These are phyloP conservation scores for Acarospora socialis DNA, from an alignment of 2,329 filamentous ascomycete species.

Conservation along the genomic window DNA sequence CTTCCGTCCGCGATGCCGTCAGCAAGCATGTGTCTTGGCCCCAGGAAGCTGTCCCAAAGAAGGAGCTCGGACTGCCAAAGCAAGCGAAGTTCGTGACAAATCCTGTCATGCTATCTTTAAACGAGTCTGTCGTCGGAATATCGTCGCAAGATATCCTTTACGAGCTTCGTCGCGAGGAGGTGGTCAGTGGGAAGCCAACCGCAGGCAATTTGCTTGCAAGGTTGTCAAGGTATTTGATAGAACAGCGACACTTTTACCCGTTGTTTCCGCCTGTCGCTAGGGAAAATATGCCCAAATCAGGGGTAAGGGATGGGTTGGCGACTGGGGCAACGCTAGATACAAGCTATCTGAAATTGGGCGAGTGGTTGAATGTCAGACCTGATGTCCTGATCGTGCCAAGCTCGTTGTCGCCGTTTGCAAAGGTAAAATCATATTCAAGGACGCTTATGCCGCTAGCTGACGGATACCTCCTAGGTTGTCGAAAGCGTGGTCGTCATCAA, in stretches of 20 bases:
- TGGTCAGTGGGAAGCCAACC: conserved; percentile 39
- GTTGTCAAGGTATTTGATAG: conserved; percentile 63
- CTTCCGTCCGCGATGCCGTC: conserved; percentile 69
- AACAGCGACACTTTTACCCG: conserved; percentile 84
- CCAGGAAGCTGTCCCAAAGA: conserved; percentile 53
- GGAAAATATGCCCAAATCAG: conserved; percentile 50
- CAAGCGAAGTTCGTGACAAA: conserved; percentile 69
- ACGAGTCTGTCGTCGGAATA: conserved; percentile 71
- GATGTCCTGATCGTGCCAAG: conserved; percentile 78
- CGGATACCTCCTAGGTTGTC: conserved; percentile 55
- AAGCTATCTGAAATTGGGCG: conserved; percentile 73
- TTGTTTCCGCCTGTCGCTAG: conserved; percentile 69
- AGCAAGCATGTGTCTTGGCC: conserved; percentile 81
- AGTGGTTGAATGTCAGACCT: conserved; percentile 74
- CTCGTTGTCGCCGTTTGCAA: conserved; percentile 70
- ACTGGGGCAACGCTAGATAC: conserved; percentile 70
- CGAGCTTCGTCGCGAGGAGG: conserved; percentile 65
- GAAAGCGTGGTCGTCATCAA: conserved; percentile 85
- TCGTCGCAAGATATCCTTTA: conserved; percentile 73
- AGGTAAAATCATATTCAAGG: conserved; percentile 40
- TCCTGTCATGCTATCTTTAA: conserved; percentile 76
- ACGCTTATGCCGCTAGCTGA: conserved; percentile 11
- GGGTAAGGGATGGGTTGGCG: conserved; percentile 43
- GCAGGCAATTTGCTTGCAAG: conserved; percentile 53
- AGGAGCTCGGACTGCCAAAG: conserved; percentile 66